Evolutionary conservation across 2,329 filamentous ascomycete species (phyloP), one percentile per base, ranked within the genome.

Genomic region (Scleromitrula shiraiana): DNA sequence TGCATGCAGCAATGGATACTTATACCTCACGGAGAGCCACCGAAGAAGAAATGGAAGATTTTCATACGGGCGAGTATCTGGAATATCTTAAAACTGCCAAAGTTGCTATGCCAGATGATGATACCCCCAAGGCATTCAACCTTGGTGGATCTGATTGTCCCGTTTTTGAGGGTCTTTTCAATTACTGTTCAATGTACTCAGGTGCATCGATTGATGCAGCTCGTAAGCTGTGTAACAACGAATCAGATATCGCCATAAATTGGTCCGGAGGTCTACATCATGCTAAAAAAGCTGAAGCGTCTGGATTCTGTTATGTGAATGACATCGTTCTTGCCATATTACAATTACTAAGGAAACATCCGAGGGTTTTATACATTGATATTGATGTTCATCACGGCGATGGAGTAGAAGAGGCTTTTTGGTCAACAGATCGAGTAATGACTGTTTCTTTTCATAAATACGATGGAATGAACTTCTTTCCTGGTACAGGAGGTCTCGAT

Each of bases 231-330:
- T 85, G 83, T 63, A 85, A 87, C 60, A 76, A 82, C 40, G 86
- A 95, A 68, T 88, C 89, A 24, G 88, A 97, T 62, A 96, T 98
- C 63, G 93, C 93, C 47, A 89, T 98, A 62, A 94, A 95, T 60
- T 98, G 93, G 93, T 93, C 89, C 15, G 93, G 93, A 29, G 93
- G 93, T 9, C 77, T 98, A 24, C 93, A 98, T 67, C 93, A 98
- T 63, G 93, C 93, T 38, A 96, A 97, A 68, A 93, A 91, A 64
- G 80, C 84, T 45, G 89, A 95, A 68, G 91, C 93, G 0, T 91
- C 85, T 12, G 93, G 93, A 0, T 98, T 98, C 68, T 98, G 93
- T 71, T 98, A 98, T 70, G 89, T 97, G 70, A 98, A 98, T 67
- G 93, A 98, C 67, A 97, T 97, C 60, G 93, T 97, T 50, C 77